Base-by-base conservation (phyloP, 2,329 filamentous ascomycete genomes). In the Alternaria sp. region DNA sequence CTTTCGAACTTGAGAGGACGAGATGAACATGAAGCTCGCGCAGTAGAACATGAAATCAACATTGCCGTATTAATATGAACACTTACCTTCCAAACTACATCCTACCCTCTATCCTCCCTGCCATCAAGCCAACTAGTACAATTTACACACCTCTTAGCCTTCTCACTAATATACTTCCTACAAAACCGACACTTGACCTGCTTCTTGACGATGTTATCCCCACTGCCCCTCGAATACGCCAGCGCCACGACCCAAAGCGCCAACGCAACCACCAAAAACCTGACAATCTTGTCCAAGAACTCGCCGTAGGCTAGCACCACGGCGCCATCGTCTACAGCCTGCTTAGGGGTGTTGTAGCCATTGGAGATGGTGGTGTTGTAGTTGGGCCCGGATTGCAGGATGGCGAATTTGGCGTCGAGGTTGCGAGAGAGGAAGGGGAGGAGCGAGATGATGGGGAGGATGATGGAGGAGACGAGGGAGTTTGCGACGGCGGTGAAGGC, bases 231-330 rank as follows among this genome's bases (percentile, higher is more conserved):
- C 69, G 89, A 87, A 74, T 92, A 93, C 43, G 87, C 46, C 53
- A 84, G 83, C 1, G 89, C 90, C 26, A 93, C 83, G 0, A 83
- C 80, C 74, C 92, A 93, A 10, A 93, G 81, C 12, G 87, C 85
- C 15, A 91, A 52, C 3, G 90, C 91, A 5, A 93, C 83, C 57
- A 88, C 86, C 23, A 89, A 45, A 65, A 93, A 93, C 58, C 89
- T 88, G 57, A 92, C 82, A 3, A 89, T 70, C 58, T 89, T 88
- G 71, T 89, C 88, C 52, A 91, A 67, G 65, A 92, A 92, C 1
- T 83, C 89, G 85, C 90, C 91, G 67, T 91, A 93, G 1, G 90
- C 89, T 82, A 92, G 84, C 19, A 93, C 86, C 1, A 93, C 86
- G 2, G 91, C 91, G 2, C 90, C 91, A 67, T 93, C 91, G 5